These are phyloP conservation scores for Trichosporon faecale DNA, from an alignment of 1,284 basidiomycete species.

Conservation along the genomic window DNA sequence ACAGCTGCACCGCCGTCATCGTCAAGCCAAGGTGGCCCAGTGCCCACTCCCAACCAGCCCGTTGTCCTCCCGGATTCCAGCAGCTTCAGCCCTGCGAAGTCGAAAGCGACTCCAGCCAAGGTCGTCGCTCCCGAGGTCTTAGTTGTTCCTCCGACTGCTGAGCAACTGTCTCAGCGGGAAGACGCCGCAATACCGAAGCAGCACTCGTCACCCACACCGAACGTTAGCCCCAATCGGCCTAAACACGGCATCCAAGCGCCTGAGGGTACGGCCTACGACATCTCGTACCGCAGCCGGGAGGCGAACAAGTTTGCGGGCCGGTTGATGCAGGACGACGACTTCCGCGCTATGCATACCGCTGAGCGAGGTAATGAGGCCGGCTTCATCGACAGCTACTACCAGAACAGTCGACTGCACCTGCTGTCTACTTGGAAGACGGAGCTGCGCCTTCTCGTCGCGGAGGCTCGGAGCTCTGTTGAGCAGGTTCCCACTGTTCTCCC, in stretches of 20 bases:
- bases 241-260: neutral
- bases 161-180: neutral
- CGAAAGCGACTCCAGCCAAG: neutral
- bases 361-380: constrained; percentile 62
- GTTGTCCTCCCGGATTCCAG: neutral
- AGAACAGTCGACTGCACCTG: constrained; percentile 86
- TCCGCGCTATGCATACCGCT: constrained; percentile 84
- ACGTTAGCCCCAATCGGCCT: neutral
- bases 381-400: constrained; percentile 87
- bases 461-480: constrained; percentile 58
- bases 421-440: constrained; percentile 91
- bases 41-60: neutral
- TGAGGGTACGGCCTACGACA: neutral
- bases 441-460: constrained; percentile 72
- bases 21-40: neutral
- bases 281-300: neutral
- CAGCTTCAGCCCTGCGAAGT: constrained; percentile 1
- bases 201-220: neutral
- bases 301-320: constrained; percentile 67
- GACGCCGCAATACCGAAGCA: too few relatives aligned
- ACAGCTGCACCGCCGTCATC: neutral
- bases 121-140: neutral
- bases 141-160: neutral
- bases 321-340: constrained; percentile 73
- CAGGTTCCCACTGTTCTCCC: constrained; percentile 22